Evolutionary conservation across 164 flowering plant species (phyloP), one percentile per base, ranked within the genome.

Genomic region (Cinnamomum chago): DNA sequence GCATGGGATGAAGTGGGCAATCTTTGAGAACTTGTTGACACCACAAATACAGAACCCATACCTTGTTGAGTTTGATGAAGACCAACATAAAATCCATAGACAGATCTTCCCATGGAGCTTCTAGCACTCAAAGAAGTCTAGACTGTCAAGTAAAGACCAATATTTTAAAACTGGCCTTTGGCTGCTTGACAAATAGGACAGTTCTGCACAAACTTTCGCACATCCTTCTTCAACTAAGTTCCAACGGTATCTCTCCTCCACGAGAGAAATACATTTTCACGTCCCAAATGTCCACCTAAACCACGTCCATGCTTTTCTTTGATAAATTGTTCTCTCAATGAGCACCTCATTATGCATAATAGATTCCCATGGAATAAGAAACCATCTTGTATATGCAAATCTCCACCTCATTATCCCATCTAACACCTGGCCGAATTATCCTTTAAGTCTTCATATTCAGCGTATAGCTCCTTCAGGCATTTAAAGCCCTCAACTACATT

Each of bases 231-330:
- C 35, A 30, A 30, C 35, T 30, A 30, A 30, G 35, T 5, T 5
- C 35, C 58, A 69, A 5, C 3, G 10, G 13, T 69, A 69, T 9
- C 55, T 17, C 27, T 69, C 71, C 20, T 69, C 71, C 1, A 69
- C 27, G 0, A 40, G 58, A 18, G 52, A n/a, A n/a, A 22, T 11
- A 18, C 27, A 30, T 30, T 20, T 35, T 69, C 58, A 5, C 5
- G 25, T 5, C 72, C 33, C 1, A 70, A 51, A 23, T 70, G 62
- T n/a, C 62, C 22, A 0, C 72, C 72, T 20, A 70, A 62, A 17
- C 72, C 72, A 51, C 72, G 35, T n/a, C 72, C 62, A 55, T 70
- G 72, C 0, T 51, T 28, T 62, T 70, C 62, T 13, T 12, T 5
- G 24, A 70, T 51, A 27, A 70, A 12, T 13, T 70, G 62, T 4